These are phyloP conservation scores for Aquilaria agallochum DNA, from an alignment of 441 rosid genomes.

Conservation along the genomic window DNA sequence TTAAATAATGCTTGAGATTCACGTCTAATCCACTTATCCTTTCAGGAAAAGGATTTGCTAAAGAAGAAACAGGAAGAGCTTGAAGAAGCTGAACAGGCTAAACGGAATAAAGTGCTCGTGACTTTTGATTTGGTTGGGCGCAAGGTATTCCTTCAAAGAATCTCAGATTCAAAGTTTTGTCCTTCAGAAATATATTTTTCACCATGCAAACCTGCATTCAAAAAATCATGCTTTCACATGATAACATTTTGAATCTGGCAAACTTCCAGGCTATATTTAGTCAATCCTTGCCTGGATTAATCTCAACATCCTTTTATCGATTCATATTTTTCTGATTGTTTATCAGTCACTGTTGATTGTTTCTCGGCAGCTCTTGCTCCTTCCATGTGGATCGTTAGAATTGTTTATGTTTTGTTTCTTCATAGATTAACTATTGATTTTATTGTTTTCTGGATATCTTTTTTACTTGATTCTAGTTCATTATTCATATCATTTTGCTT, in stretches of 20 bases:
- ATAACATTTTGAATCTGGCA: background rate
- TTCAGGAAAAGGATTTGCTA: constrained; percentile 80
- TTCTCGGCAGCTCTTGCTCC: constrained; percentile 5
- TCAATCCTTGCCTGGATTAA: background rate
- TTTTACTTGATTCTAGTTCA: too few species aligned
- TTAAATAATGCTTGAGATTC: constrained; percentile 12
- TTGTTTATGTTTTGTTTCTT: too few species aligned
- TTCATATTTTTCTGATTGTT: background rate
- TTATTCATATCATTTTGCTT: background rate
- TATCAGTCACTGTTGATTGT: background rate
- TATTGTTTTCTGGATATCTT: too few species aligned
- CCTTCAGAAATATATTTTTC: background rate
- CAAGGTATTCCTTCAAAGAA: constrained; percentile 45
- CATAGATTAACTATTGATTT: too few species aligned
- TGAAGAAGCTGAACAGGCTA: constrained; percentile 74
- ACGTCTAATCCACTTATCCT: constrained; percentile 4
- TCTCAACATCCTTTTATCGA: background rate
- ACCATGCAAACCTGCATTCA: background rate
- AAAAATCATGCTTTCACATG: background rate
- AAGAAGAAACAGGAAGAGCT: constrained; percentile 75
- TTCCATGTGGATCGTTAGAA: background rate
- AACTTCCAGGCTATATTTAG: background rate
- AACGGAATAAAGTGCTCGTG: constrained; percentile 74
- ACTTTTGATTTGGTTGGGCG: constrained; percentile 95
- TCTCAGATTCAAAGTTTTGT: background rate